Evolutionary conservation across 225 moss, liverwort and hornwort species (phyloP).

Genomic region (Anthoceros angustus): DNA sequence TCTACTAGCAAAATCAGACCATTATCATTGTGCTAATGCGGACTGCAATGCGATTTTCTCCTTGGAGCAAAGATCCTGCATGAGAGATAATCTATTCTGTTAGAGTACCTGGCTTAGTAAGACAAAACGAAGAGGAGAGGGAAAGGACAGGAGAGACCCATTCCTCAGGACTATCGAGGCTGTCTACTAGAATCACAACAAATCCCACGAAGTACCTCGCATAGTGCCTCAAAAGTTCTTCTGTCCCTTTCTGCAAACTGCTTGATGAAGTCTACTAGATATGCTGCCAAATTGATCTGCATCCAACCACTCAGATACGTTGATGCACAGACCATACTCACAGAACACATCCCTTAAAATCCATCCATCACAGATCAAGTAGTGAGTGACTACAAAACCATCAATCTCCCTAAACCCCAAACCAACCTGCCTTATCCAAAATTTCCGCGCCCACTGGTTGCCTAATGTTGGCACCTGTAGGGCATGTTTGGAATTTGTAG

Average conservation of each 20-base stretch:
- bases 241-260: slow-evolving; percentile 49
- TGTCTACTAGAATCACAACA: not conserved
- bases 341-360: not conserved
- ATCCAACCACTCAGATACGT: not conserved
- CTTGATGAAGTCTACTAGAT: slow-evolving; percentile 52
- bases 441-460: slow-evolving; percentile 6
- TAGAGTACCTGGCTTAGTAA: not conserved
- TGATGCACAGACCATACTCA: not conserved
- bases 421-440: slow-evolving; percentile 5
- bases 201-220: slow-evolving; percentile 28
- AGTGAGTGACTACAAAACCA: not conserved
- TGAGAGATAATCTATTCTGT: not conserved
- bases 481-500: not conserved
- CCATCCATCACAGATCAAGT: not conserved
- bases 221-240: slow-evolving; percentile 38
- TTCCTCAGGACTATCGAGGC: not conserved
- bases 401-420: not conserved
- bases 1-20: too few species aligned
- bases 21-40: slow-evolving; percentile 20
- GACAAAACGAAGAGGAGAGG: not conserved
- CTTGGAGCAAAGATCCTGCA: slow-evolving; percentile 32
- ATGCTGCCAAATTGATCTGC: slow-evolving; percentile 58
- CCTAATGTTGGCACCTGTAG: slow-evolving; percentile 4
- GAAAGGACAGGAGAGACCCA: not conserved
- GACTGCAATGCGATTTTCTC: slow-evolving; percentile 27